A percentile compares a stretch with the other conserved stretches of the same genome.
Conservation (phyloP, 1,284 basidiomycete genomes). For the Pascua sp. region DNA sequence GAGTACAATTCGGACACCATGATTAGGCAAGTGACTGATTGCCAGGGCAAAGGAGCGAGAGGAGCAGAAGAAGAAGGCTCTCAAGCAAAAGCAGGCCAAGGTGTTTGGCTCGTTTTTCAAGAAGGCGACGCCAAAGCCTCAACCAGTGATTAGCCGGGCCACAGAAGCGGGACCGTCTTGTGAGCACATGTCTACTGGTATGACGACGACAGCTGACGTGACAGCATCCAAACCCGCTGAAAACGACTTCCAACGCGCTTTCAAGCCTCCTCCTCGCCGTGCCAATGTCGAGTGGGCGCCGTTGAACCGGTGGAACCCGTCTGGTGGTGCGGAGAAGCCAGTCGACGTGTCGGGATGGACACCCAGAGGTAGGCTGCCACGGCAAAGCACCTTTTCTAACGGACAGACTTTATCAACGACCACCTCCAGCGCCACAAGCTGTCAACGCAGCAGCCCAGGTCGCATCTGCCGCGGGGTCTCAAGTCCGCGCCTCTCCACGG, state of each 20-base stretch:
- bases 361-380: constrained; percentile 3
- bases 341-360: constrained; percentile 3
- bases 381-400: not conserved
- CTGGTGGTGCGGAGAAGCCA: not conserved
- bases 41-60: constrained; percentile 35
- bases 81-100: constrained; percentile 32
- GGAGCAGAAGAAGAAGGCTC: constrained; percentile 30
- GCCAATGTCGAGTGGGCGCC: constrained; percentile 35
- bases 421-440: constrained; percentile 23
- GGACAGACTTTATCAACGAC: constrained; percentile 29
- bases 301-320: constrained; percentile 24
- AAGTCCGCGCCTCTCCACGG: constrained; percentile 37
- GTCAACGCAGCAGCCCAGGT: not conserved
- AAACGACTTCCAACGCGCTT: constrained; percentile 29
- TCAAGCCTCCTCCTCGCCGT: constrained; percentile 27
- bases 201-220: not conserved
- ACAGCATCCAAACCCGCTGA: not conserved
- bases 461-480: constrained; percentile 24
- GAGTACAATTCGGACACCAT: not conserved
- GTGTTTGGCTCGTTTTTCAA: constrained; percentile 37
- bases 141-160: not conserved
- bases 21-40: not conserved
- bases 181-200: constrained; percentile 2
- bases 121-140: constrained; percentile 16
- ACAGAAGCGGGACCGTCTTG: constrained; percentile 21